A percentile compares a stretch with the other conserved stretches of the same genome.
These are phyloP conservation scores for Pichia ethanolica DNA, from an alignment of 805 yeast genomes.

Conservation along the genomic window DNA sequence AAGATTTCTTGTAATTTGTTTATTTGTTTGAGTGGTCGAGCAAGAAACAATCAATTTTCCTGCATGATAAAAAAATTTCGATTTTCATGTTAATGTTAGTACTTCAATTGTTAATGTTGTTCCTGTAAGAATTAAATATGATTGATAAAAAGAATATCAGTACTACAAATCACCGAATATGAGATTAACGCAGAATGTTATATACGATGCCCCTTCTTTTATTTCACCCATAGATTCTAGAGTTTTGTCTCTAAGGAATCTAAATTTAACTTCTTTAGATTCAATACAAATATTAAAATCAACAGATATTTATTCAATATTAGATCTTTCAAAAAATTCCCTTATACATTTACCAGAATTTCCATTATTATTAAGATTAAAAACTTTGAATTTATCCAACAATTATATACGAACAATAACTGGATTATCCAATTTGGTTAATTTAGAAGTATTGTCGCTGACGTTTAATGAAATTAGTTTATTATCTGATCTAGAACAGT, in stretches of 20 bases:
- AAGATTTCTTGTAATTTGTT: too few relatives aligned
- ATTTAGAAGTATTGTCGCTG: constrained; percentile 45
- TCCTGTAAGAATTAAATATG: too few relatives aligned
- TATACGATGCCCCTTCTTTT: constrained; percentile 45
- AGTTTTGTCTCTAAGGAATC: constrained; percentile 34
- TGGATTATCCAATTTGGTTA: constrained; percentile 28
- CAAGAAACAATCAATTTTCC: too few relatives aligned
- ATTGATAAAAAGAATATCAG: too few relatives aligned
- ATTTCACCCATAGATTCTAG: constrained; percentile 39
- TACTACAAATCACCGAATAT: constrained; percentile 21
- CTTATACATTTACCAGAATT: constrained; percentile 46
- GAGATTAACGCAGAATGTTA: constrained; percentile 48
- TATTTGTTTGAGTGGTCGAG: too few relatives aligned
- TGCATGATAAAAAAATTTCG: too few relatives aligned
- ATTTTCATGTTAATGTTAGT: too few relatives aligned
- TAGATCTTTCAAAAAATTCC: constrained; percentile 75
- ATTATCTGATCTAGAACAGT: constrained; percentile 36
- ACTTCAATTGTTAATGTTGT: too few relatives aligned
- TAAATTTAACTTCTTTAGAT: constrained; percentile 37
- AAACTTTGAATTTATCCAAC: constrained; percentile 52
- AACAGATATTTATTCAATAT: constrained; percentile 38
- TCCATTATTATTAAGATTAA: constrained; percentile 37
- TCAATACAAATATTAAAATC: constrained; percentile 29
- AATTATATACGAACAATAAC: constrained; percentile 48
- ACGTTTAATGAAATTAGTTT: constrained; percentile 42